phyloP scores from a whole-genome alignment of 352 stramenopile species.

The Pythium coloratum region DNA sequence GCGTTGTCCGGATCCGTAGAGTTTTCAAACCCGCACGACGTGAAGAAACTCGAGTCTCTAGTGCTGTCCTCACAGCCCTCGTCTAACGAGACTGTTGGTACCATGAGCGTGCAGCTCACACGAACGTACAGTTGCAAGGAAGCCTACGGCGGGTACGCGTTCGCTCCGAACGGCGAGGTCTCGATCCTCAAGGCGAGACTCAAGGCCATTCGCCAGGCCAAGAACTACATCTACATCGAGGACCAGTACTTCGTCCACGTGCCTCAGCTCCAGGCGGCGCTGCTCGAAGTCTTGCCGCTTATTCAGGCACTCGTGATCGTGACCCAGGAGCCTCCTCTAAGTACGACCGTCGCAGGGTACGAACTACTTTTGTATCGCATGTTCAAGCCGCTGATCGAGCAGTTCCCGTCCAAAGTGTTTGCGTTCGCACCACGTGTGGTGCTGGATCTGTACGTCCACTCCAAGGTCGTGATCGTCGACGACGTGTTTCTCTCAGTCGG shows the following conservation, averaged over 20 bases:
- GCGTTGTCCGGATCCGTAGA: conserved; percentile 1
- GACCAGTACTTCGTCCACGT: conserved; percentile 47
- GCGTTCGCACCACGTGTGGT: conserved; percentile 22
- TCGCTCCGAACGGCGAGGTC: conserved; percentile 31
- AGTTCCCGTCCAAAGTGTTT: conserved; percentile 41
- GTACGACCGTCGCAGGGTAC: conserved; percentile 30
- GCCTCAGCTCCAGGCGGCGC: conserved; percentile 22
- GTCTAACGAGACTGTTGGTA: not conserved
- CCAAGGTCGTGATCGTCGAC: conserved; percentile 46
- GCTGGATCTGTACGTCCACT: conserved; percentile 54
- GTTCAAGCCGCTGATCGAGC: conserved; percentile 31
- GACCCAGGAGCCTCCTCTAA: conserved; percentile 21
- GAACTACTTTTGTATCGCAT: conserved; percentile 38
- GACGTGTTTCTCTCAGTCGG: conserved; percentile 33
- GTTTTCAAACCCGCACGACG: conserved; percentile 13
- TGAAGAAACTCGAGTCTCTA: conserved; percentile 3
- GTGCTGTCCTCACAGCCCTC: not conserved
- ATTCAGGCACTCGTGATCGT: conserved; percentile 35
- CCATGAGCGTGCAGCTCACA: conserved; percentile 30
- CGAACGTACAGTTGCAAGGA: conserved; percentile 41
- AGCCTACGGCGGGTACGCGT: conserved; percentile 23
- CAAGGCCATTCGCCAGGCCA: conserved; percentile 33
- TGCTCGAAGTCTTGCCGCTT: conserved; percentile 26
- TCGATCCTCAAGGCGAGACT: conserved; percentile 29
- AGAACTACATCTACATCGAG: conserved; percentile 44